Evolutionary conservation across 208 protist species (phyloP).

Genomic region (Leptomonas seymouri): DNA sequence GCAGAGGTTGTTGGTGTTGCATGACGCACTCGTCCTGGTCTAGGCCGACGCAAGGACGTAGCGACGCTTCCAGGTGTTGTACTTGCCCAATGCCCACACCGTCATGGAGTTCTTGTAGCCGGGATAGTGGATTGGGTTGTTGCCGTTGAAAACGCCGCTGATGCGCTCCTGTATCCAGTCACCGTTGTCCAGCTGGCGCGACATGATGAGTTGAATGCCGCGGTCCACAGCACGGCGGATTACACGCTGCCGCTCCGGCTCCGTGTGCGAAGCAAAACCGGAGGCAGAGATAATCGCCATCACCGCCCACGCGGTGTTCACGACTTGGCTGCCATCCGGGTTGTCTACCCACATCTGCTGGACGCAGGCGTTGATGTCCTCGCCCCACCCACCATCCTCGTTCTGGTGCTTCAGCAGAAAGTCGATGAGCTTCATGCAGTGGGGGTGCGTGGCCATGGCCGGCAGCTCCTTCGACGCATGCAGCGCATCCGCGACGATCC

Average conservation of each 20-base stretch:
- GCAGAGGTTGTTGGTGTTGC: no score
- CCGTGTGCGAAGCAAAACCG: conserved; percentile 29
- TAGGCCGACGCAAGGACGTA: conserved; percentile 35
- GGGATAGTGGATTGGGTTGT: conserved; percentile 98
- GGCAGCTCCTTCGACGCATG: conserved; percentile 63
- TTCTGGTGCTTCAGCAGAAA: conserved; percentile 96
- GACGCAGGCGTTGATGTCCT: conserved; percentile 93
- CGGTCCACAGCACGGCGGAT: conserved; percentile 74
- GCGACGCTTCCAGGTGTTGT: conserved; percentile 70
- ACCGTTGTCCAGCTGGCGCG: conserved; percentile 79
- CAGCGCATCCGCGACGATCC: conserved; percentile 96
- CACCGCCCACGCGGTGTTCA: conserved; percentile 97
- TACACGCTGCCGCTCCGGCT: conserved; percentile 17
- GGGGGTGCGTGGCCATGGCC: conserved; percentile 71
- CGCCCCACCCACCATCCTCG: conserved; percentile 96
- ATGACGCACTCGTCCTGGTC: no score
- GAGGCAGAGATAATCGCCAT: conserved; percentile 93
- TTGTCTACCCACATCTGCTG: conserved; percentile 88
- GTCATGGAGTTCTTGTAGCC: conserved; percentile 97
- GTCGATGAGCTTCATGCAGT: conserved; percentile 80
- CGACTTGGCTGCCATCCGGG: conserved; percentile 91
- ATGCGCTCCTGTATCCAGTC: conserved; percentile 95
- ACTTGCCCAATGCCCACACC: conserved; percentile 96
- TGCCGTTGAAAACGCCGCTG: conserved; percentile 98
- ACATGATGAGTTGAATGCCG: conserved; percentile 87